Conservation (phyloP, 495 filamentous ascomycete genomes). For the Sporormia fimetaria region DNA sequence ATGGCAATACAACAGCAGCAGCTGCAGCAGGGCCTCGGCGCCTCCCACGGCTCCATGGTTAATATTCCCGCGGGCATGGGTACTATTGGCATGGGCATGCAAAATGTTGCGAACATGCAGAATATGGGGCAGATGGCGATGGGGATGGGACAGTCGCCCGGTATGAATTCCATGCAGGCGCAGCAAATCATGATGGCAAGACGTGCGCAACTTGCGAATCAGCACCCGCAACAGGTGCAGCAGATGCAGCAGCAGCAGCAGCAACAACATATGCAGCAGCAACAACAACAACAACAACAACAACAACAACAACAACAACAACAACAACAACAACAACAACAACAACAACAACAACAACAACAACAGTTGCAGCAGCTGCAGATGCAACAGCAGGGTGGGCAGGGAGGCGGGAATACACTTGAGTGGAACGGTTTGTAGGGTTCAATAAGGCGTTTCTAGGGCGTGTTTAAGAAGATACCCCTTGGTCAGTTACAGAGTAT, state of each 20-base stretch:
- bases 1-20: constrained; percentile 4
- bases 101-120: constrained; percentile 9
- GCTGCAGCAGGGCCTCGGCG: constrained; percentile 7
- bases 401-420: neutral
- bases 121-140: constrained; percentile 14
- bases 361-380: constrained; percentile 3
- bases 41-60: too few species aligned
- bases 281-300: constrained; percentile 15
- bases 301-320: constrained; percentile 1
- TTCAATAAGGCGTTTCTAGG: too few species aligned
- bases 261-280: constrained; percentile 2
- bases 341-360: neutral
- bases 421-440: constrained; percentile 2
- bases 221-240: neutral
- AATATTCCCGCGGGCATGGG: constrained; percentile 3
- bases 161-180: constrained; percentile 3
- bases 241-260: neutral
- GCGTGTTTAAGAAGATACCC: too few species aligned
- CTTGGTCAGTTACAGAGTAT: too few species aligned
- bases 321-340: neutral
- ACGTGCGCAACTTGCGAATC: neutral
- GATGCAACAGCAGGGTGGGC: neutral
- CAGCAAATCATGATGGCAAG: constrained; percentile 1
- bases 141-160: too few species aligned
- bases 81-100: constrained; percentile 11